A percentile compares a stretch with the other conserved stretches of the same genome.
These are phyloP conservation scores for Leccinum variabile DNA, from an alignment of 1,284 basidiomycete genomes.

Conservation along the genomic window DNA sequence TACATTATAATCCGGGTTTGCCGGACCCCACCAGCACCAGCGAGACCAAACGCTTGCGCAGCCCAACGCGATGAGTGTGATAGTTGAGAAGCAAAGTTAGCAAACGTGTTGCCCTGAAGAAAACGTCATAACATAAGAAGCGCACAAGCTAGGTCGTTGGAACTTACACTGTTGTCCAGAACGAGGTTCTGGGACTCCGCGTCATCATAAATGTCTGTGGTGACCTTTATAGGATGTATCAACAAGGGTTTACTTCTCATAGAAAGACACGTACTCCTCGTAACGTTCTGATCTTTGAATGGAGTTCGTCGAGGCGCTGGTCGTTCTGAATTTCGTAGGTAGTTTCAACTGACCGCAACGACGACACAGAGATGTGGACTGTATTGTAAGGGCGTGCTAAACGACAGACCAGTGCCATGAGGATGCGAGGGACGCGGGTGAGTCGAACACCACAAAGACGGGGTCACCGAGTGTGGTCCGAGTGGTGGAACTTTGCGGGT, in stretches of 20 bases:
- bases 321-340: slow-evolving; percentile 82
- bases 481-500: slow-evolving; percentile 2
- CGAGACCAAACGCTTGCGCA: slow-evolving; percentile 64
- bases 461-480: slow-evolving; percentile 15
- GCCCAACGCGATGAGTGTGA: slow-evolving; percentile 64
- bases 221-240: slow-evolving; percentile 51
- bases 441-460: slow-evolving; percentile 62
- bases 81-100: slow-evolving; percentile 59
- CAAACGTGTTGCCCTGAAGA: slow-evolving; percentile 62
- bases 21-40: slow-evolving; percentile 61
- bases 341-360: slow-evolving; percentile 50
- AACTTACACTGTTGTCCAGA: slow-evolving; percentile 69
- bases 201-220: slow-evolving; percentile 77
- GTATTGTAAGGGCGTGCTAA: not conserved
- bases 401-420: slow-evolving; percentile 33
- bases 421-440: slow-evolving; percentile 61
- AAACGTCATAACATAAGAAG: not conserved
- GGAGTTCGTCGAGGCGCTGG: slow-evolving; percentile 75
- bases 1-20: slow-evolving; percentile 65
- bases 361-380: slow-evolving; percentile 31
- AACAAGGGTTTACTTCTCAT: slow-evolving; percentile 4
- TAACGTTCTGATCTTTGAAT: slow-evolving; percentile 75
- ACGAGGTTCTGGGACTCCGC: slow-evolving; percentile 78
- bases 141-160: not conserved
- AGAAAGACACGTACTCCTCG: slow-evolving; percentile 57